Base-by-base conservation (phyloP, 2,329 filamentous ascomycete species). In the Aureobasidium subglaciale region DNA sequence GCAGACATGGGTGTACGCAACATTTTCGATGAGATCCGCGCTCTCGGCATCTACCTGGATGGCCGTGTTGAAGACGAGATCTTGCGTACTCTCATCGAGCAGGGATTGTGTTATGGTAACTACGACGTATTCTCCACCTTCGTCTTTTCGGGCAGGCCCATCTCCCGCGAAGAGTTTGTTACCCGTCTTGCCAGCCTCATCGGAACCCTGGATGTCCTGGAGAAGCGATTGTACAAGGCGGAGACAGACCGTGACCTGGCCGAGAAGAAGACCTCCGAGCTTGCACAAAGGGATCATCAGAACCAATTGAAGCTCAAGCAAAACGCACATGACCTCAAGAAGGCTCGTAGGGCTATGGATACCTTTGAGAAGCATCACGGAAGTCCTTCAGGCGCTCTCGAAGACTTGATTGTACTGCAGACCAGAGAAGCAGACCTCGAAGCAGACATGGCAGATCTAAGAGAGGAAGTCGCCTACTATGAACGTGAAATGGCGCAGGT, bases 51-150 rank as follows among this genome's bases (percentile, higher is more conserved):
- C 22, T 1, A 35, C n/a, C n/a, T 43, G 2, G 30, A 45, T 22
- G 24, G 9, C 1, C 7, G 18, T 2, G 22, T 20, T 15, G 50
- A 43, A 22, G 8, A 30, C 2, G 29, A 35, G 7, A 45, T 55
- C 11, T n/a, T 55, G 20, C 30, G 27, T 11, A 25, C 8, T 22
- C 30, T 55, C 13, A 30, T 55, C 13, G 50, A 43, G 16, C 18
- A 41, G n/a, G 50, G 50, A 5, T 11, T 25, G 15, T 55, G 38
- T 13, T 45, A 55, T 37, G 38, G 40, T 2, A 55, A 55, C 30
- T 55, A 9, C 16, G 50, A 55, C 15, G 38, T 55, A 1, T 55
- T 55, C n/a, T 9, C 50, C 11, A 16, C 40, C 18, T 55, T 32
- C 9, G 38, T 45, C 16, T 55, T 55, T 18, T n/a, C 50, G 1